Conservation (phyloP, 345 rosid genomes). For the Citrus medica region DNA sequence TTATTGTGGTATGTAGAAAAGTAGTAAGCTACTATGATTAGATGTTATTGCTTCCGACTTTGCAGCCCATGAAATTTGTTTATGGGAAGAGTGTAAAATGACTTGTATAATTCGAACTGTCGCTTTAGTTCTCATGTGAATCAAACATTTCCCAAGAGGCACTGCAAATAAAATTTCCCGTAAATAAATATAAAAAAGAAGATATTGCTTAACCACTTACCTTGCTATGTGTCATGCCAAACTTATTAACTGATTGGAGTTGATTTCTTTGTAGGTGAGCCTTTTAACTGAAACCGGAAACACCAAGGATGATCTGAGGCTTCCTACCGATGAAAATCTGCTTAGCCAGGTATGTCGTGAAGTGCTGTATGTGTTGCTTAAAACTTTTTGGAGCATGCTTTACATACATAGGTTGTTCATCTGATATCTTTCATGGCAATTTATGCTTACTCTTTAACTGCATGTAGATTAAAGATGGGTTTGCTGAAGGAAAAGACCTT, state of each 20-base stretch:
- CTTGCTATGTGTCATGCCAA: not conserved
- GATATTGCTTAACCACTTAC: not conserved
- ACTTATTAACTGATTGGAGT: not conserved
- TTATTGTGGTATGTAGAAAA: not conserved
- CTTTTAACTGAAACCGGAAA: constrained; percentile 62
- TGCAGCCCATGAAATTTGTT: not conserved
- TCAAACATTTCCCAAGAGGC: not conserved
- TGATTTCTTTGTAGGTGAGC: constrained; percentile 43
- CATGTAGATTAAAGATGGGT: constrained; percentile 55
- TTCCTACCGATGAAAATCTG: constrained; percentile 69
- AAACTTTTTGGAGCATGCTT: not conserved
- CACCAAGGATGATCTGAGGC: constrained; percentile 77
- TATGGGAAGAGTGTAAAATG: not conserved
- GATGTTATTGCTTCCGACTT: not conserved
- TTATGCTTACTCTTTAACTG: not conserved
- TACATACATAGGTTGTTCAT: not conserved
- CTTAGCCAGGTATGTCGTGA: constrained; percentile 40
- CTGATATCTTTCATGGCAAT: not conserved
- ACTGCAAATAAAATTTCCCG: not conserved
- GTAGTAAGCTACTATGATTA: not conserved
- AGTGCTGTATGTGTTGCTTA: not conserved
- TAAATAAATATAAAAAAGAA: too few relatives aligned
- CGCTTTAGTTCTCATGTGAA: not conserved
- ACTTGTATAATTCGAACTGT: not conserved
- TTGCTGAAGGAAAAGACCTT: constrained; percentile 64